These are phyloP conservation scores for Trichoderma oligosporum DNA, from an alignment of 2,329 filamentous ascomycete genomes.

Conservation along the genomic window DNA sequence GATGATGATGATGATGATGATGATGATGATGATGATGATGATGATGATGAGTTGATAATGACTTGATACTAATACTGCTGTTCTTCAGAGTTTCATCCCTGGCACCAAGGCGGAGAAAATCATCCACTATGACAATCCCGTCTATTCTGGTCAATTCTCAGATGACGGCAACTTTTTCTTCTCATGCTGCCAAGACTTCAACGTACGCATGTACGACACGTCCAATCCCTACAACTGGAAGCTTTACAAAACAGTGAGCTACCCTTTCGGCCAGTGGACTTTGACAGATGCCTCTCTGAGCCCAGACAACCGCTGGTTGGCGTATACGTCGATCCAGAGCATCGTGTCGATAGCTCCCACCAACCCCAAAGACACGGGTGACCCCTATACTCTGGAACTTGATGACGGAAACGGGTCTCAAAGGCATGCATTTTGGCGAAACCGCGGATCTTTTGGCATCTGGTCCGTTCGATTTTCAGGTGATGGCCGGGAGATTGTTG, in stretches of 20 bases:
- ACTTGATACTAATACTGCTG: background rate
- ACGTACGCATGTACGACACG: slow-evolving; percentile 95
- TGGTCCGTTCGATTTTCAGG: slow-evolving; percentile 92
- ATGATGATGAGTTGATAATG: too few relatives aligned
- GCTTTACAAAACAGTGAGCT: slow-evolving; percentile 86
- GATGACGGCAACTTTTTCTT: slow-evolving; percentile 98
- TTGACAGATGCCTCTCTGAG: slow-evolving; percentile 90
- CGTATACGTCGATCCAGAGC: slow-evolving; percentile 84
- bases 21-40: too few relatives aligned
- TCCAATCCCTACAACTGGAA: slow-evolving; percentile 93
- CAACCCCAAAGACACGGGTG: slow-evolving; percentile 74
- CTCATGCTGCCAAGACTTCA: slow-evolving; percentile 85
- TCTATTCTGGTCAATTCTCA: slow-evolving; percentile 95
- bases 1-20: too few relatives aligned
- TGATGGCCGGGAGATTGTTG: slow-evolving; percentile 85
- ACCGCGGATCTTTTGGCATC: slow-evolving; percentile 54
- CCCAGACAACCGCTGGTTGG: slow-evolving; percentile 86
- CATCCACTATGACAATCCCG: slow-evolving; percentile 78
- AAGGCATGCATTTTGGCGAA: slow-evolving; percentile 27
- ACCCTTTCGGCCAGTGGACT: slow-evolving; percentile 89
- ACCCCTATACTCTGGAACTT: slow-evolving; percentile 77
- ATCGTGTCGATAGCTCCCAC: slow-evolving; percentile 83
- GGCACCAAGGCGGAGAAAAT: slow-evolving; percentile 75
- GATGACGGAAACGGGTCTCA: slow-evolving; percentile 26
- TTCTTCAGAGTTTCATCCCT: slow-evolving; percentile 66